Evolutionary conservation across 768 basidiomycete species (phyloP), one percentile per base, ranked within the genome.

Genomic region (Auriscalpium orientale): DNA sequence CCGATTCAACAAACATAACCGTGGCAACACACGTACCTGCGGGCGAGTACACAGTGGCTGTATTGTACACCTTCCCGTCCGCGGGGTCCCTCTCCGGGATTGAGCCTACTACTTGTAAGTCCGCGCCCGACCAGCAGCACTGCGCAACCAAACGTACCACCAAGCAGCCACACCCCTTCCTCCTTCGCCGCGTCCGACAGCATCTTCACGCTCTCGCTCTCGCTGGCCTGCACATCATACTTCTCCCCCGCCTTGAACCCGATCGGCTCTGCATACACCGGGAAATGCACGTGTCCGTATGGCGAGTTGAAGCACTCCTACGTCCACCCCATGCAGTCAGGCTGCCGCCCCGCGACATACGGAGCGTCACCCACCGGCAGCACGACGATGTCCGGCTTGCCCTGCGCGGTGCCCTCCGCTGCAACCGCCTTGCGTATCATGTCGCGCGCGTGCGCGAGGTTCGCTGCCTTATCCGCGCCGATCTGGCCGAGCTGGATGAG

Each of bases 221-320:
- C 64, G 36, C 81, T 80, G 48, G 72, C 70, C 0, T 69, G 66
- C 5, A 78, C 64, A 57, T 89, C 79, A 62, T 87, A 93, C 9
- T 73, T 67, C 62, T 80, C 66, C 3, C 81, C 86, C 9, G 77
- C 74, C 2, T 67, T 74, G 66, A 76, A 91, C 4, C 76, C 81
- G 52, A 95, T 91, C 3, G 73, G 77, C 71, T 95, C 94, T 0
- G 91, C 89, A 63, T 93, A 87, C 9, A 82, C 76, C 0, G 90
- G 88, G 66, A 98, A 97, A 66, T 89, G 80, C 3, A 74, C 72
- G 61, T 85, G 81, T 0, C 90, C 89, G 62, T 93, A 92, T 0
- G 89, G 89, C 4, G 88, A 91, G 66, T 92, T 90, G 70, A 92
- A 94, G 70, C 84, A 91, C 80, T 90, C 91, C 91, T 91, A 46